Conservation (phyloP, 2,329 filamentous ascomycete species). For the Cladosporium sphaerospermum region DNA sequence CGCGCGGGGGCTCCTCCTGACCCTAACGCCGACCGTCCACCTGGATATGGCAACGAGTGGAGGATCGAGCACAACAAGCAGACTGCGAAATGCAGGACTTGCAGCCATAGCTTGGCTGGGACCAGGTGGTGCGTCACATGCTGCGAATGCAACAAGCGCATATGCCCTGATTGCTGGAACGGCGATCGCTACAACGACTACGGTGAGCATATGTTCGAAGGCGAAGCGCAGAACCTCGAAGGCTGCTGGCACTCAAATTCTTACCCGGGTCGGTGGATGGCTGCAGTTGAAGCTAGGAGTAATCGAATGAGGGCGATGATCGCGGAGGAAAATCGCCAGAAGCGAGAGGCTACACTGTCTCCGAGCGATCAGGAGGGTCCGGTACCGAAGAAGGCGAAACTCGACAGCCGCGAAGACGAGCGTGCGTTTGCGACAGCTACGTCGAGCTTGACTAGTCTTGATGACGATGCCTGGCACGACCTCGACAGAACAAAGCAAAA, state of each 20-base stretch:
- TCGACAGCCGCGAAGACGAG: constrained; percentile 3
- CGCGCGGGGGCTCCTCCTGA: neutral
- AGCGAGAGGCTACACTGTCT: neutral
- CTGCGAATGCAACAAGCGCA: constrained; percentile 14
- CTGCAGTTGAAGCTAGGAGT: constrained; percentile 2
- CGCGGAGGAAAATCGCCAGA: neutral
- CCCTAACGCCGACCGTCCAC: constrained; percentile 2
- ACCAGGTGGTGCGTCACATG: constrained; percentile 17
- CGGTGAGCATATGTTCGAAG: constrained; percentile 13
- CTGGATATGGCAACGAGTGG: constrained; percentile 12
- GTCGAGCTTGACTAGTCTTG: neutral
- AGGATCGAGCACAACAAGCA: constrained; percentile 15
- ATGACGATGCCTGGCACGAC: too few species aligned
- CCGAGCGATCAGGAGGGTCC: neutral
- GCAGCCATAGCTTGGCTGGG: constrained; percentile 12
- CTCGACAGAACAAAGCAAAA: neutral
- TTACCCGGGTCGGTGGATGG: constrained; percentile 6
- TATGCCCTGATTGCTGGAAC: constrained; percentile 15
- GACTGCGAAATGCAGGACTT: constrained; percentile 21
- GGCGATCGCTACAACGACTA: constrained; percentile 14
- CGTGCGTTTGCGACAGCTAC: neutral
- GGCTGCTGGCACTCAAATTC: constrained; percentile 14
- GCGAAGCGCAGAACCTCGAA: constrained; percentile 12
- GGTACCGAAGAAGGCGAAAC: neutral
- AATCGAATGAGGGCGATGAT: neutral